Evolutionary conservation across 1,284 basidiomycete species (phyloP).

Genomic region (Ceratobasidium sp.): DNA sequence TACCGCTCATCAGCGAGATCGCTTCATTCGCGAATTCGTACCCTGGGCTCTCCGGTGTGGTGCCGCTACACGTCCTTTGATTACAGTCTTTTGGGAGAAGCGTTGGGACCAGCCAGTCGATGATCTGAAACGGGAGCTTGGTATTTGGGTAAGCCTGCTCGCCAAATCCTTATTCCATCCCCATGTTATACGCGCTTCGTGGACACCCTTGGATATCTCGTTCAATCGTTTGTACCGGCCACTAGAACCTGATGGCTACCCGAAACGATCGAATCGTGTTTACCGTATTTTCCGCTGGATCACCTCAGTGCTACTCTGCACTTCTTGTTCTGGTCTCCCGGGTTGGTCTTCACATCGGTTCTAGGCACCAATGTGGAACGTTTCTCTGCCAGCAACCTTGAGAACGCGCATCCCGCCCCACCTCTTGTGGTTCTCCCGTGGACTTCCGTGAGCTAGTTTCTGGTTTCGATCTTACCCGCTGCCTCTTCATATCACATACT

Average conservation of each 20-base stretch:
- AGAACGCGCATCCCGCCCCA: not conserved
- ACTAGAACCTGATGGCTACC: not conserved
- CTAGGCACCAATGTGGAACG: not conserved
- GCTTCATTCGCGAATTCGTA: slow-evolving; percentile 79
- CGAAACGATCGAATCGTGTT: not conserved
- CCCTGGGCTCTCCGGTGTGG: slow-evolving; percentile 91
- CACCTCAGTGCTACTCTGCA: not conserved
- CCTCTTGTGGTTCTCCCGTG: not conserved
- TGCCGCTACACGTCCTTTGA: slow-evolving; percentile 73
- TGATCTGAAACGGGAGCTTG: slow-evolving; percentile 81
- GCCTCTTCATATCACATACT: not conserved
- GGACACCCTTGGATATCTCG: not conserved
- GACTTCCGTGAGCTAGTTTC: not conserved
- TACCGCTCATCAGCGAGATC: slow-evolving; percentile 61
- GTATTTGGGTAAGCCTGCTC: slow-evolving; percentile 64
- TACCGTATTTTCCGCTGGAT: not conserved
- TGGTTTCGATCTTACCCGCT: not conserved
- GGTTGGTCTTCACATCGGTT: not conserved
- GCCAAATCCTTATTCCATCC: slow-evolving; percentile 54
- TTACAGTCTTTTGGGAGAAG: slow-evolving; percentile 96
- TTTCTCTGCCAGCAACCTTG: no score
- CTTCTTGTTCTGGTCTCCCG: not conserved
- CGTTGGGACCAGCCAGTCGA: slow-evolving; percentile 86
- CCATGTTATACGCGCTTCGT: slow-evolving; percentile 50
- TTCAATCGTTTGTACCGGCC: not conserved